These are phyloP conservation scores for Odontarrhena argentea DNA, from an alignment of 345 rosid species.

Conservation along the genomic window DNA sequence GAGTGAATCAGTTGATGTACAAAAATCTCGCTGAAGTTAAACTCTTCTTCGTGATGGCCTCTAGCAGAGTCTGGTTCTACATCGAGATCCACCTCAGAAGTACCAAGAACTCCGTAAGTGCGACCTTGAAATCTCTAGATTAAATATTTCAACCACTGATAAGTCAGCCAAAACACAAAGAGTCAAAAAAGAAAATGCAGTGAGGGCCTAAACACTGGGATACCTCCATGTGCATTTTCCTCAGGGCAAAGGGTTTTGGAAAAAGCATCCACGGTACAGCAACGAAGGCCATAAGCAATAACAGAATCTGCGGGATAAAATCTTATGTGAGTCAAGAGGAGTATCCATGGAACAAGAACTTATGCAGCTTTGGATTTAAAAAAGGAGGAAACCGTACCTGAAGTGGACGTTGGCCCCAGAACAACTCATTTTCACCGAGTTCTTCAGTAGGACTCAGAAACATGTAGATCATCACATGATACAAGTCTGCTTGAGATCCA, in stretches of 20 bases:
- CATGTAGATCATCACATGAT: constrained; percentile 99
- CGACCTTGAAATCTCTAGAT: constrained; percentile 94
- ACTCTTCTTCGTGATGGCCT: constrained; percentile 71
- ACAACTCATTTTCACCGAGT: constrained; percentile 86
- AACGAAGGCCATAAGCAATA: constrained; percentile 73
- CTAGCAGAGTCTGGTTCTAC: constrained; percentile 76
- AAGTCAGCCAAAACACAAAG: background rate
- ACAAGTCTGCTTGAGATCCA: constrained; percentile 97
- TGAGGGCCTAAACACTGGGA: constrained; percentile 17
- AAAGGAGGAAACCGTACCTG: constrained; percentile 55
- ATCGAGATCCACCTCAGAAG: constrained; percentile 80
- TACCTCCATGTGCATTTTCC: constrained; percentile 84
- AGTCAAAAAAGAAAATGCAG: constrained; percentile 3
- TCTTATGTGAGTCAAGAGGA: constrained; percentile 17
- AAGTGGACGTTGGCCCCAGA: constrained; percentile 93
- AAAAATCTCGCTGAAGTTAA: constrained; percentile 94
- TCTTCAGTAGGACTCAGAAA: constrained; percentile 92
- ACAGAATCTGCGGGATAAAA: constrained; percentile 58
- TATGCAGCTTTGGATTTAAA: constrained; percentile 18
- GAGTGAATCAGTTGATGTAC: constrained; percentile 99
- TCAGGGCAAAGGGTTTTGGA: constrained; percentile 92
- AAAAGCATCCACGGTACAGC: constrained; percentile 99
- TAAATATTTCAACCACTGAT: background rate
- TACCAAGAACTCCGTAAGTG: constrained; percentile 76
- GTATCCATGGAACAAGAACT: constrained; percentile 25